Evolutionary conservation across 139 green algal genomes (phyloP).

Genomic region (Chlorella sp.): DNA sequence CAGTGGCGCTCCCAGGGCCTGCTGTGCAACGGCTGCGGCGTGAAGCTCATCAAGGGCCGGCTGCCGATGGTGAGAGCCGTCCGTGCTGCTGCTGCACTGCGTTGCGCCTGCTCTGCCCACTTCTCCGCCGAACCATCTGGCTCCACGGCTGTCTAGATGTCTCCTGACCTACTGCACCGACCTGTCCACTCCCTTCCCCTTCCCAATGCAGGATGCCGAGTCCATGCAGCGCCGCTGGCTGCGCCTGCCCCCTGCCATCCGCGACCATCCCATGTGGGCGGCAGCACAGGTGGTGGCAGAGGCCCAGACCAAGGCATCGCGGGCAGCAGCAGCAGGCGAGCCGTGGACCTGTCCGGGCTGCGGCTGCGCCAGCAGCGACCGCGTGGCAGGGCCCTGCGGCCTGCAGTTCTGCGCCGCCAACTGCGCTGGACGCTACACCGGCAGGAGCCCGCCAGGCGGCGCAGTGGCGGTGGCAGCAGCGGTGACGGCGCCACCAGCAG

Average conservation of each 20-base stretch:
- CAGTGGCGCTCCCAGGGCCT: slow-evolving; percentile 36
- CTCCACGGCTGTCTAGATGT: too few relatives aligned
- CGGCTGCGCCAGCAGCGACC: not conserved
- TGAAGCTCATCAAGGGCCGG: slow-evolving; percentile 34
- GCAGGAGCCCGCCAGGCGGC: not conserved
- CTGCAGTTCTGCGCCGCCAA: slow-evolving; percentile 1
- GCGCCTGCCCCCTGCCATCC: slow-evolving; percentile 18
- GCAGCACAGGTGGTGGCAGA: slow-evolving; percentile 18
- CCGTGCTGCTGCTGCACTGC: too few relatives aligned
- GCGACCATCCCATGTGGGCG: slow-evolving; percentile 28
- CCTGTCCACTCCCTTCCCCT: not conserved
- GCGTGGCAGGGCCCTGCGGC: slow-evolving; percentile 24
- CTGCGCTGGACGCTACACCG: not conserved
- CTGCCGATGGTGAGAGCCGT: slow-evolving; percentile 15
- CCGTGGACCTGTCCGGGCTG: slow-evolving; percentile 25
- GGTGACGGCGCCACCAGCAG: not conserved
- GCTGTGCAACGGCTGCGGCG: slow-evolving; percentile 29
- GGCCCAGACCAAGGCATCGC: not conserved
- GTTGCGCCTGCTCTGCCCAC: too few relatives aligned
- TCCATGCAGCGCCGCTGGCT: slow-evolving; percentile 30
- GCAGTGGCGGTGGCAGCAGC: slow-evolving; percentile 6
- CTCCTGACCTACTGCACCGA: not conserved
- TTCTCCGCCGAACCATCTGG: too few relatives aligned
- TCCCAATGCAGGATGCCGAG: not conserved
- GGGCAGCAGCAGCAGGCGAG: not conserved